Base-by-base conservation (phyloP, 306 rosid genomes). In the Crotalaria pallida region DNA sequence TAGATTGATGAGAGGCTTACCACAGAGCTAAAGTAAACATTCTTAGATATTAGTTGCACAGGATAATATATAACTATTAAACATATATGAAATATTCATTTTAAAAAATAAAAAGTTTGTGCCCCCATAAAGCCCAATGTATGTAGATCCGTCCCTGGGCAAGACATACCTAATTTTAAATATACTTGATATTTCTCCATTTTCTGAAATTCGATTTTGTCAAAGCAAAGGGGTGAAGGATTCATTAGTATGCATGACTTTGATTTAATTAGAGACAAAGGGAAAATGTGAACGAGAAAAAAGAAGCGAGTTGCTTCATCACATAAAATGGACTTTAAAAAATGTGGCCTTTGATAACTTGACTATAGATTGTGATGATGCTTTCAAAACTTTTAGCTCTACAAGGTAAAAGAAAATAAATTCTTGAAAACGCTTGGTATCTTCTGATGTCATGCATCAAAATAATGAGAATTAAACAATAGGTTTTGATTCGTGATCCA, bases 381-480 rank as follows among this genome's bases (percentile, higher is more conserved):
- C 59, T 7, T 12, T 33, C 33, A 67, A 12, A 1, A 3, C 19
- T 61, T 10, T 0, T 19, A 18, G 5, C 19, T 5, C 7, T 21
- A 61, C 43, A 43, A 64, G 56, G 10, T 55, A 11, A 11, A 7
- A 65, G 27, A 17, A 19, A 71, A 22, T n/a, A n/a, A 71, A 47
- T 58, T 47, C 23, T 17, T 43, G 18, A 72, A 72, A 24, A 59
- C 51, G n/a, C 49, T 45, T 72, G 40, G 69, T 22, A 72, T 72
- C 68, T 47, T 59, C 58, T 50, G 2, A 33, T 49, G 22, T 1
- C 77, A 49, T 60, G 58, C 49, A 72, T 52, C 41, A 34, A 34
- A 55, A 38, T 69, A 69, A 53, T 6, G 17, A 36, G 41, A 40
- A 60, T 22, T 61, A 36, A 49, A 34, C 55, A 72, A 49, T 40